A percentile compares a stretch with the other conserved stretches of the same genome.
These are phyloP conservation scores for Mortierella alpina DNA, from an alignment of 192 early-diverging fungal species.

Conservation along the genomic window DNA sequence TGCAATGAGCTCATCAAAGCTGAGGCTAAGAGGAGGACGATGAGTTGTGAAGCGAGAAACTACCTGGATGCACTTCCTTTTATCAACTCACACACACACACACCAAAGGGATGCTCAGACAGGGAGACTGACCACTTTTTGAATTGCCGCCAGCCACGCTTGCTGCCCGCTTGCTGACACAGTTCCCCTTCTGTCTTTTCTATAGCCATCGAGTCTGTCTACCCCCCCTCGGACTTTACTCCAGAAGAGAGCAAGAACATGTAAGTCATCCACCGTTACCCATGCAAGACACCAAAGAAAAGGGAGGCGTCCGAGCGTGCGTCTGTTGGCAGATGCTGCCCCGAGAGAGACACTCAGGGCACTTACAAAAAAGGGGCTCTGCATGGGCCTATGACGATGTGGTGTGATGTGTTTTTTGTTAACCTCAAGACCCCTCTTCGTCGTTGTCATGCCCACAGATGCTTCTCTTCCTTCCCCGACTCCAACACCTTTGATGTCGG, in stretches of 20 bases:
- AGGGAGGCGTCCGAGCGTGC: too few species aligned
- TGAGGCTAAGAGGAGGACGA: too few species aligned
- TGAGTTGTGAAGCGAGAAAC: too few species aligned
- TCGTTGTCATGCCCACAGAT: constrained; percentile 28
- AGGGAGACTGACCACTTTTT: too few species aligned
- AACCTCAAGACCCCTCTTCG: background rate
- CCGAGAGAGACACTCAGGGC: too few species aligned
- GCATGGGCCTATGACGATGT: too few species aligned
- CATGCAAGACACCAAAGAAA: background rate
- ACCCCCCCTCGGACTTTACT: constrained; percentile 76
- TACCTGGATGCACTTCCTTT: background rate
- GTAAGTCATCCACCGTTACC: constrained; percentile 32
- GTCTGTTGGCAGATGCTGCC: too few species aligned
- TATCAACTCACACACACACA: background rate
- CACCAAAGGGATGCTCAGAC: too few species aligned
- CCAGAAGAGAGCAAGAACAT: constrained; percentile 79
- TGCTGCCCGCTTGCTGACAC: background rate
- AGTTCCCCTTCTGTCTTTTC: background rate
- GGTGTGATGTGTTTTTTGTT: background rate
- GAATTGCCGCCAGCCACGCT: background rate
- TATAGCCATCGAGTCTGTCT: constrained; percentile 75
- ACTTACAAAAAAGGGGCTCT: too few species aligned
- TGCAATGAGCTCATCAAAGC: too few species aligned
- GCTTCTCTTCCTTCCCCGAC: constrained; percentile 84
- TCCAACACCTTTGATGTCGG: constrained; percentile 81